phyloP scores from a whole-genome alignment of 768 basidiomycete genomes.

The Tubosaeta sp. region DNA sequence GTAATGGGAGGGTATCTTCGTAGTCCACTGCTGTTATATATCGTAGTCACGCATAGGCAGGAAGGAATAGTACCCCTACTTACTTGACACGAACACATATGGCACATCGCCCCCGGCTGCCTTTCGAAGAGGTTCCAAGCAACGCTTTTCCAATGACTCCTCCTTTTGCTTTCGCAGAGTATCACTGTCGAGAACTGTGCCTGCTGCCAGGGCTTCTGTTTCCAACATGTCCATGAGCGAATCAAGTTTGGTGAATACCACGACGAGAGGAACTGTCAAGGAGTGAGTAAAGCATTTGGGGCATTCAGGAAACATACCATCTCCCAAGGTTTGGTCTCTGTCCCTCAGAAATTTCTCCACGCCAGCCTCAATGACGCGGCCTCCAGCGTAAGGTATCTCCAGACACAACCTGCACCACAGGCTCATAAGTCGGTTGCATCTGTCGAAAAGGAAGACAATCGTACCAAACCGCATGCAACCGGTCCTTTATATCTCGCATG shows the following conservation, averaged over 20 bases:
- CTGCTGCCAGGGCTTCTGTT: neutral
- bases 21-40: neutral
- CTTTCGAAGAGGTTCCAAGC: neutral
- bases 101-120: neutral
- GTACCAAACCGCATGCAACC: slow-evolving; percentile 1
- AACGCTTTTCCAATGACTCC: neutral
- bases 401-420: neutral
- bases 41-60: neutral
- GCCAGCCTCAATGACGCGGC: neutral
- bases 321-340: slow-evolving; percentile 1
- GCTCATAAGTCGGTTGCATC: too few species aligned
- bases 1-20: neutral
- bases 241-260: slow-evolving; percentile 10
- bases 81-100: neutral
- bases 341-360: neutral
- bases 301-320: neutral
- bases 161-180: neutral
- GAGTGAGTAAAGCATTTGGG: neutral
- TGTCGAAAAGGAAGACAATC: neutral
- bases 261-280: slow-evolving; percentile 1
- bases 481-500: neutral
- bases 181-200: neutral
- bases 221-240: neutral
- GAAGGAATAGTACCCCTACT: neutral
- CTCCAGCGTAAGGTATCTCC: neutral